Percentiles rank a stretch among this genome's conserved stretches.
phyloP scores from a whole-genome alignment of 1,284 basidiomycete genomes.

The Salmacisia buchloeana region DNA sequence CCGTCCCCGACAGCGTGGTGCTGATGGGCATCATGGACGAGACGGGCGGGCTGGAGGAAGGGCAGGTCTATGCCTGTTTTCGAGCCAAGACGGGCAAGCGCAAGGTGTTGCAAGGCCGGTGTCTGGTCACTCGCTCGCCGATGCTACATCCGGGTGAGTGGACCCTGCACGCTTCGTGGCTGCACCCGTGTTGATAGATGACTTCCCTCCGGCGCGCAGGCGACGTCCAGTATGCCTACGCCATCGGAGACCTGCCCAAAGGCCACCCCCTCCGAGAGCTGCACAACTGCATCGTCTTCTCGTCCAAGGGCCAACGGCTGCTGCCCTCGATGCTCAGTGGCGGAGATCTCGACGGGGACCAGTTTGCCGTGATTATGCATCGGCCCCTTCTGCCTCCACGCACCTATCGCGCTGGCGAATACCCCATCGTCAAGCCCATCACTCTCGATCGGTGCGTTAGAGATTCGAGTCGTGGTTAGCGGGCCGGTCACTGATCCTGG shows the following conservation, averaged over 20 bases:
- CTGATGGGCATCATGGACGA: constrained; percentile 67
- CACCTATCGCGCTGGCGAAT: constrained; percentile 57
- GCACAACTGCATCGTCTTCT: constrained; percentile 28
- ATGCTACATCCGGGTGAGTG: constrained; percentile 23
- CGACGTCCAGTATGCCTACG: constrained; percentile 23
- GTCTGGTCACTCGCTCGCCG: constrained; percentile 27
- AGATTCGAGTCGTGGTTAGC: neutral
- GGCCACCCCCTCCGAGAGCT: constrained; percentile 21
- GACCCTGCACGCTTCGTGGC: neutral
- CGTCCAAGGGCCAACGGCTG: constrained; percentile 14
- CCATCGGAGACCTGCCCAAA: constrained; percentile 18
- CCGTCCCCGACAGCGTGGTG: constrained; percentile 62
- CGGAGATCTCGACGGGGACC: constrained; percentile 27
- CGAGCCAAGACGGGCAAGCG: constrained; percentile 11
- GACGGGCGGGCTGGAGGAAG: constrained; percentile 16
- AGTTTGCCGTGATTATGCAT: constrained; percentile 50
- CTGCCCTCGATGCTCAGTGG: constrained; percentile 23
- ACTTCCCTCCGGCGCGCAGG: neutral
- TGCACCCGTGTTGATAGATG: neutral
- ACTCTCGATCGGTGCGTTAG: constrained; percentile 58
- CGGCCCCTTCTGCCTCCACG: constrained; percentile 56
- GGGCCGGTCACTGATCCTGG: neutral
- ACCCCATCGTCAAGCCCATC: constrained; percentile 56
- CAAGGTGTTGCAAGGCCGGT: constrained; percentile 18
- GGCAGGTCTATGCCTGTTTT: constrained; percentile 25